Conservation (phyloP, 768 basidiomycete species). For the Suillus plorans region DNA sequence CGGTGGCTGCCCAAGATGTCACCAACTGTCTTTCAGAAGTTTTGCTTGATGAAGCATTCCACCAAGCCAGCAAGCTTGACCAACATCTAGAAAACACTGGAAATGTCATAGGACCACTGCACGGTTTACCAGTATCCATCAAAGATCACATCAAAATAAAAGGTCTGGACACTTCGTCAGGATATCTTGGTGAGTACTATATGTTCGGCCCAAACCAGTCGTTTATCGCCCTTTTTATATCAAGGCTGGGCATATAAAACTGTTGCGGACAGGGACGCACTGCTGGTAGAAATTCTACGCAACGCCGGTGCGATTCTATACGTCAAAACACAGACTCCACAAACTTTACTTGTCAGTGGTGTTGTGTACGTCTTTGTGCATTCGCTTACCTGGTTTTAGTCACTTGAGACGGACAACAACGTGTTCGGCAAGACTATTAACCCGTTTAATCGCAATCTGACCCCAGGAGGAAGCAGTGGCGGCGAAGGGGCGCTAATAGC, state of each 20-base stretch:
- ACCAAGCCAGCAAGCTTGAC: slow-evolving; percentile 51
- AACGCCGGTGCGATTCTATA: slow-evolving; percentile 47
- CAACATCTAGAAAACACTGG: slow-evolving; percentile 45
- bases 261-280: slow-evolving; percentile 40
- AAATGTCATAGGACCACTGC: slow-evolving; percentile 44
- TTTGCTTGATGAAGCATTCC: slow-evolving; percentile 51
- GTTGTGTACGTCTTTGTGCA: slow-evolving; percentile 2
- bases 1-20: slow-evolving; percentile 29
- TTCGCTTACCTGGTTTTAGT: slow-evolving; percentile 30
- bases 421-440: slow-evolving; percentile 63
- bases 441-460: slow-evolving; percentile 53
- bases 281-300: slow-evolving; percentile 44
- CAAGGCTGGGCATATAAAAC: slow-evolving; percentile 40
- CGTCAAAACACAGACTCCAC: slow-evolving; percentile 47
- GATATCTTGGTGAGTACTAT: slow-evolving; percentile 23
- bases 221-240: slow-evolving; percentile 21
- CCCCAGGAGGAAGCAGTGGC: slow-evolving; percentile 47
- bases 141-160: slow-evolving; percentile 50
- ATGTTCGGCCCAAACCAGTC: neutral
- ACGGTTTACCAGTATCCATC: slow-evolving; percentile 44
- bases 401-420: slow-evolving; percentile 54
- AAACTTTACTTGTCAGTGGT: slow-evolving; percentile 45
- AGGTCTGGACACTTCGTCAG: slow-evolving; percentile 40
- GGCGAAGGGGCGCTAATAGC: slow-evolving; percentile 49
- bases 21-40: slow-evolving; percentile 60